Evolutionary conservation across 345 rosid genomes (phyloP).

Genomic region (Euphorbia peplus): DNA sequence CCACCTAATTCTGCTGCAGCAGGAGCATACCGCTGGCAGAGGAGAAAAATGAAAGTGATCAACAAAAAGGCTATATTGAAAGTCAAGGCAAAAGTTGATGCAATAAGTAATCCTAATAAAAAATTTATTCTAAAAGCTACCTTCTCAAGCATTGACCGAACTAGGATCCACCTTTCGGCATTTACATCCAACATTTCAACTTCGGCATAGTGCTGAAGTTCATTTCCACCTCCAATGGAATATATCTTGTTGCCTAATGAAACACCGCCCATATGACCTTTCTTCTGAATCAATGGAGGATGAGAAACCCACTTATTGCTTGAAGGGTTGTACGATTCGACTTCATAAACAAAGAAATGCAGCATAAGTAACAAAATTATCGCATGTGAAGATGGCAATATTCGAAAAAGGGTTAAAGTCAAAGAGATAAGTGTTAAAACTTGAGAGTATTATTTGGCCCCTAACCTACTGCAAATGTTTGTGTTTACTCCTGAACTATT

Average conservation of each 20-base stretch:
- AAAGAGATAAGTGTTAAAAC: too few relatives aligned
- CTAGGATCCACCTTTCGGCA: constrained; percentile 59
- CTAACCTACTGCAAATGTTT: too few relatives aligned
- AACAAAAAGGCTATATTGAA: background rate
- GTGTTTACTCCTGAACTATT: too few relatives aligned
- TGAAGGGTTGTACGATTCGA: constrained; percentile 56
- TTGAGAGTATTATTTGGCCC: too few relatives aligned
- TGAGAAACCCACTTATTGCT: constrained; percentile 53
- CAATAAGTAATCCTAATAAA: too few relatives aligned
- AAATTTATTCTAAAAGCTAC: constrained; percentile 23
- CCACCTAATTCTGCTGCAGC: constrained; percentile 66
- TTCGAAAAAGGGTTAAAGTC: background rate
- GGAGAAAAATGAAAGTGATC: background rate
- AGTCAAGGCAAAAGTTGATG: too few relatives aligned
- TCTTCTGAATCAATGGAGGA: constrained; percentile 46
- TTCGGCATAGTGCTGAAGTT: constrained; percentile 43
- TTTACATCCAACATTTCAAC: constrained; percentile 85
- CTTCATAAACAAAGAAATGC: constrained; percentile 34
- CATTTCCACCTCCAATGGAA: constrained; percentile 77
- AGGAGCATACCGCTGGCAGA: constrained; percentile 65
- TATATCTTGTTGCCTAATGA: constrained; percentile 47
- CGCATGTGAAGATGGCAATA: background rate
- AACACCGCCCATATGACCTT: constrained; percentile 69
- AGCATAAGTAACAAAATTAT: constrained; percentile 12
- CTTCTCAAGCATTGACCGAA: constrained; percentile 64